Evolutionary conservation across 1,139 yeast genomes (phyloP).

Genomic region (Keqinozyma sinolaborantium): DNA sequence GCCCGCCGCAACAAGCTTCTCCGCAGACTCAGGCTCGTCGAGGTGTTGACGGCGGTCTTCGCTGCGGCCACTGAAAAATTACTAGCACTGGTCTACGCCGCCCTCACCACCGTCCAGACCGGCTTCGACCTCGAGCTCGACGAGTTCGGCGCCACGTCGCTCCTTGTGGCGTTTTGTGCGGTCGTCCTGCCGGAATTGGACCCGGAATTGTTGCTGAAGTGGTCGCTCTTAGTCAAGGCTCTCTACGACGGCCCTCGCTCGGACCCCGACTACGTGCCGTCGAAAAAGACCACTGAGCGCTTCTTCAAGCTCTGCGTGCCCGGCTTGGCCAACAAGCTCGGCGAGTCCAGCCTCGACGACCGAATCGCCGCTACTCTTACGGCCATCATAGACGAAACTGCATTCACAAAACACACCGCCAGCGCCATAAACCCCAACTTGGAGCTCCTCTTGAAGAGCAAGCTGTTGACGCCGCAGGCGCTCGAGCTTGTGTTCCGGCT

Average conservation of each 20-base stretch:
- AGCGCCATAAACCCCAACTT: slow-evolving; percentile 16
- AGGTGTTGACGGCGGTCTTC: slow-evolving; percentile 13
- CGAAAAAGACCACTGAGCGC: slow-evolving; percentile 28
- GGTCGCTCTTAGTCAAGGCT: slow-evolving; percentile 20
- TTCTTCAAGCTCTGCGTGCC: slow-evolving; percentile 19
- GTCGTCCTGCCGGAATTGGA: slow-evolving; percentile 7
- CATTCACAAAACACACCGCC: slow-evolving; percentile 16
- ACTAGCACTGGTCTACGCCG: slow-evolving; percentile 13
- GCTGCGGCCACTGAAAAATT: slow-evolving; percentile 7
- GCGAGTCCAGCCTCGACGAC: slow-evolving; percentile 5
- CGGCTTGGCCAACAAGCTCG: slow-evolving; percentile 7
- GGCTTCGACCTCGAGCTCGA: slow-evolving; percentile 32
- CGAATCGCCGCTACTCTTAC: slow-evolving; percentile 4
- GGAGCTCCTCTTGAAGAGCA: slow-evolving; percentile 13
- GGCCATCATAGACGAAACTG: slow-evolving; percentile 10
- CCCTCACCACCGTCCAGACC: slow-evolving; percentile 14
- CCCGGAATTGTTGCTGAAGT: slow-evolving; percentile 8
- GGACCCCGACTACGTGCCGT: slow-evolving; percentile 20
- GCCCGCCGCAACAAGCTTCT: slow-evolving; percentile 26
- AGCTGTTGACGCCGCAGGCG: slow-evolving; percentile 9
- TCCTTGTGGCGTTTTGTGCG: slow-evolving; percentile 10
- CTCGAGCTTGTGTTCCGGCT: slow-evolving; percentile 22
- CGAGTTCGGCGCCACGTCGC: slow-evolving; percentile 16
- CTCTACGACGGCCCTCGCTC: slow-evolving; percentile 24
- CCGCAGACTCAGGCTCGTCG: slow-evolving; percentile 27